Evolutionary conservation across 768 basidiomycete species (phyloP), one percentile per base, ranked within the genome.

Genomic region (Phylloporus arenicola): DNA sequence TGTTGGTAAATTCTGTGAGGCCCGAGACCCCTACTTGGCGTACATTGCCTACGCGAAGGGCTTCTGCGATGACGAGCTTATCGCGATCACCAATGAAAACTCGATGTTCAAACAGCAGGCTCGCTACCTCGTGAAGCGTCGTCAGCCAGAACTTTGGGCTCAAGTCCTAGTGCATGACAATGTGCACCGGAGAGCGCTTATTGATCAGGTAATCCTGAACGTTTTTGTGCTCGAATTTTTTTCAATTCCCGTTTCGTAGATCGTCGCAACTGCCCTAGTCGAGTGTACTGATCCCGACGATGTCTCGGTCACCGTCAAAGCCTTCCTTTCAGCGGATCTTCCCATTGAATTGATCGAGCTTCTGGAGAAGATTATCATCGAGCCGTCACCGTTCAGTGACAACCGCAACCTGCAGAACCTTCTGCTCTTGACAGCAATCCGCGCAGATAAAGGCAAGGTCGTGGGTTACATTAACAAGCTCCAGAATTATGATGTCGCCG

Each of bases 81-180:
- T 99, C 63, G 69, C 82, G 19, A 95, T 99, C 68, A 98, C 96
- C 43, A 98, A 98, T 65, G 94, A 95, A 57, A 99, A 99, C 74
- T 86, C 93, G 12, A 99, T 99, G 96, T 99, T 94, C 81, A 99
- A 98, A 72, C 95, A 99, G 63, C 96, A 98, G 70, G 91, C 96
- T 46, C 86, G 96, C 25, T 99, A 99, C 71, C 82, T 99, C 51
- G 90, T 97, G 64, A 96, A 94, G 71, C 86, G 96, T 59, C 90
- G 96, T 54, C 84, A 91, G 54, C 83, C 88, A 14, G 96, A 98
- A 54, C 82, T 99, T 27, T 99, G 96, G 96, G 83, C 87, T 2
- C 92, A 97, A 70, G 96, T 99, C 31, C 84, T 99, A 48, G 76
- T 81, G 11, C 77, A 81, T 4, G 92, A 92, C 56, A 97, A 96